Percentiles rank a stretch among this genome's conserved stretches.
phyloP scores from a whole-genome alignment of 129 eudicot species.

The Scalesia atractyloides region DNA sequence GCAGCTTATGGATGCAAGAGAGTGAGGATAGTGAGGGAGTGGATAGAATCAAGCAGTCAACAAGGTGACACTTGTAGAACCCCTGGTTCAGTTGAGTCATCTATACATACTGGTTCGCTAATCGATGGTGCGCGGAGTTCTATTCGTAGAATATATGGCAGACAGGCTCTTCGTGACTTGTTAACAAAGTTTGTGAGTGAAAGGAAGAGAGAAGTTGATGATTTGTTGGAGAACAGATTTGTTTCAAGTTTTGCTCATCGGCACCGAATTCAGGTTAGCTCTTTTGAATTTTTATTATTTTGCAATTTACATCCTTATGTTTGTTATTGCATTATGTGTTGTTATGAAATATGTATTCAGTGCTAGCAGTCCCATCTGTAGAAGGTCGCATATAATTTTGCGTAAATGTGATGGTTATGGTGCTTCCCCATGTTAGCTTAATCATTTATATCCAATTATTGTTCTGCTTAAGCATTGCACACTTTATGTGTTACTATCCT shows the following conservation, averaged over 20 bases:
- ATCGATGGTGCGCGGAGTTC: slow-evolving; percentile 48
- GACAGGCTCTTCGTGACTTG: slow-evolving; percentile 83
- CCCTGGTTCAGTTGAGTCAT: slow-evolving; percentile 41
- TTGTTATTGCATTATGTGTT: not conserved
- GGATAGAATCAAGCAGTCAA: slow-evolving; percentile 60
- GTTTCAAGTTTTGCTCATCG: slow-evolving; percentile 77
- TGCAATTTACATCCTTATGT: slow-evolving; percentile 9
- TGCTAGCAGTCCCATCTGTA: not conserved
- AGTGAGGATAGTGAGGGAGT: slow-evolving; percentile 64
- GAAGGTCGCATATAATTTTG: not conserved
- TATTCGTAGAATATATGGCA: slow-evolving; percentile 66
- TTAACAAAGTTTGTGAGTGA: slow-evolving; percentile 56
- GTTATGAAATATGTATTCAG: slow-evolving; percentile 7
- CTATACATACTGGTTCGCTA: slow-evolving; percentile 44
- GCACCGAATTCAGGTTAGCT: slow-evolving; percentile 82
- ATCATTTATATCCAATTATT: not conserved
- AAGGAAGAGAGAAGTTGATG: slow-evolving; percentile 56
- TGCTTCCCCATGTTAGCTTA: not conserved
- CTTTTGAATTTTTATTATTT: not conserved
- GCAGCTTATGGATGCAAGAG: slow-evolving; percentile 50
- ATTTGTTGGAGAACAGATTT: slow-evolving; percentile 44
- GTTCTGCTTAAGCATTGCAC: not conserved
- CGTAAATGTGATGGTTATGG: slow-evolving; percentile 5
- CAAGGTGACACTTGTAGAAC: slow-evolving; percentile 40
- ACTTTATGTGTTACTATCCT: not conserved